Evolutionary conservation across 768 basidiomycete genomes (phyloP).

Genomic region (Termitomyces sp.): DNA sequence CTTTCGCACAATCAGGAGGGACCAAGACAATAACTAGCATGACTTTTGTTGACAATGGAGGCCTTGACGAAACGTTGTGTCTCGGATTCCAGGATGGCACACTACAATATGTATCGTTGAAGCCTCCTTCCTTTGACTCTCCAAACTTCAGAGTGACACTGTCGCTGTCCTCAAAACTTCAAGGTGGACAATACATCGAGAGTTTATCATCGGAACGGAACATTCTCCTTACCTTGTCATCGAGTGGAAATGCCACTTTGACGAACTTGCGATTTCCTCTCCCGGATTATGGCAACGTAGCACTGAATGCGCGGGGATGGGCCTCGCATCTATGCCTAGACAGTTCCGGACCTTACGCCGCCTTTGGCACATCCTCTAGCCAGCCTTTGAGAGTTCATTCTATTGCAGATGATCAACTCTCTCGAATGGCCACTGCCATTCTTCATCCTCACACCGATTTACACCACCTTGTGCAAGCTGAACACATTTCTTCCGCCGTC

Average conservation of each 20-base stretch:
- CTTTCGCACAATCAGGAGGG: constrained; percentile 28
- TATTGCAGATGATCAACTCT: constrained; percentile 43
- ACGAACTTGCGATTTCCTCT: constrained; percentile 18
- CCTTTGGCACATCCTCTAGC: constrained; percentile 60
- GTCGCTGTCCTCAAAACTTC: constrained; percentile 16
- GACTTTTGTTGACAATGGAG: constrained; percentile 41
- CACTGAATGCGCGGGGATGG: constrained; percentile 59
- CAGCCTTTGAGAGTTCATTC: constrained; percentile 56
- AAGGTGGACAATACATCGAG: constrained; percentile 48
- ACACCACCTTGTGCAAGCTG: constrained; percentile 15
- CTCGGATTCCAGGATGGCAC: constrained; percentile 59
- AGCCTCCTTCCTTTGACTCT: constrained; percentile 12
- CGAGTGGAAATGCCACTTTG: constrained; percentile 42
- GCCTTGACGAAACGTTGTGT: constrained; percentile 38
- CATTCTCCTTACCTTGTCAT: constrained; percentile 52
- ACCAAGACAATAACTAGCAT: constrained; percentile 52
- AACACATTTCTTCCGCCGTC: constrained; percentile 46
- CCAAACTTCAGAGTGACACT: constrained; percentile 12
- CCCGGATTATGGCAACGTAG: constrained; percentile 25
- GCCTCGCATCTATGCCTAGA: constrained; percentile 48
- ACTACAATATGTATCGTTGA: constrained; percentile 39
- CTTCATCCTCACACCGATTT: constrained; percentile 34
- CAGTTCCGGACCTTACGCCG: constrained; percentile 54
- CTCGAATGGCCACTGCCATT: constrained; percentile 39
- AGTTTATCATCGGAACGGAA: constrained; percentile 44